A percentile compares a stretch with the other conserved stretches of the same genome.
Evolutionary conservation across 2,329 filamentous ascomycete genomes (phyloP).

Genomic region (Ophiostoma australiae): DNA sequence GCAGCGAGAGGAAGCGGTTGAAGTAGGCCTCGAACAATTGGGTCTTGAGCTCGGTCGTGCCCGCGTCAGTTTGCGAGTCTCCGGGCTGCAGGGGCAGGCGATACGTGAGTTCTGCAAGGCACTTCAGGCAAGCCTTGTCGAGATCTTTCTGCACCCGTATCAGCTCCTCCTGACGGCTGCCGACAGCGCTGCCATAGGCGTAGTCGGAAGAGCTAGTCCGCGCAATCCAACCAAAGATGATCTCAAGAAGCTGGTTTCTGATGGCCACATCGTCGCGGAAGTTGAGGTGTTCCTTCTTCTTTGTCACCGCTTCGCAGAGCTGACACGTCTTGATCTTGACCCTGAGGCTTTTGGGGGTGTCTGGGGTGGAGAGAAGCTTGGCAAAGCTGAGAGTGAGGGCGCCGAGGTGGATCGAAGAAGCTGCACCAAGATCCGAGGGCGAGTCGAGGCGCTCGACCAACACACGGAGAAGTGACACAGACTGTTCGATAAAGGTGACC

Average conservation of each 20-base stretch:
- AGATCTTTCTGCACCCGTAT: constrained; percentile 58
- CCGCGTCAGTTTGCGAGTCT: constrained; percentile 61
- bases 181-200: constrained; percentile 32
- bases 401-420: constrained; percentile 60
- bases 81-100: constrained; percentile 61
- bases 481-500: constrained; percentile 63
- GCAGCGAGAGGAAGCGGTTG: constrained; percentile 61
- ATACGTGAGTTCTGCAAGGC: constrained; percentile 61
- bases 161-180: constrained; percentile 51
- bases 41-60: constrained; percentile 63
- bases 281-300: constrained; percentile 63
- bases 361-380: constrained; percentile 57
- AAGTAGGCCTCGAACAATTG: constrained; percentile 70
- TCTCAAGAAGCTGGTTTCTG: constrained; percentile 62
- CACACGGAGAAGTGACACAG: constrained; percentile 57
- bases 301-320: constrained; percentile 59
- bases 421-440: constrained; percentile 56
- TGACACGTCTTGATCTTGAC: constrained; percentile 68
- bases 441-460: constrained; percentile 61
- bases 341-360: constrained; percentile 52
- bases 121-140: constrained; percentile 60
- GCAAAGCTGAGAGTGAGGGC: constrained; percentile 61
- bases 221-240: constrained; percentile 64
- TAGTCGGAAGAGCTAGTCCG: constrained; percentile 38
- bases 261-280: constrained; percentile 64